Evolutionary conservation across 2,329 filamentous ascomycete species (phyloP), one percentile per base, ranked within the genome.

Genomic region (Talaromyces atroroseus): DNA sequence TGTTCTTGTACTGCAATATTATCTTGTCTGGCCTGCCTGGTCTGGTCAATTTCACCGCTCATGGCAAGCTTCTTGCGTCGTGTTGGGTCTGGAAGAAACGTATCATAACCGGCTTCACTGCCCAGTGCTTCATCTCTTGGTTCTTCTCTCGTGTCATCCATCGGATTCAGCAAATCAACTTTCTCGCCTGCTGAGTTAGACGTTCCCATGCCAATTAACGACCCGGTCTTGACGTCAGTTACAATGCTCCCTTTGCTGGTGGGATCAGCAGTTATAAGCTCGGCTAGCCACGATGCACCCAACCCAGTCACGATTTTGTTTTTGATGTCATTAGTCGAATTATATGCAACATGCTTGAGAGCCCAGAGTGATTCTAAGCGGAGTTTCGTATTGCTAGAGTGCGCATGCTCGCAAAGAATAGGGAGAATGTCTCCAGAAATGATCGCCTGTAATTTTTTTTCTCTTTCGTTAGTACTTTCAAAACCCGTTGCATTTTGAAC

Each of bases 281-380:
- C 85, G 59, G 92, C 81, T 12, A 97, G 80, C 89, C 90, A 96
- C 11, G 83, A 84, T 0, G 89, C 82, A 8, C 85, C 86, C 3
- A 97, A 79, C 65, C 89, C 85, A 50, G 92, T 85, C 12, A 97
- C 75, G 58, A 90, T 90, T 49, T 82, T 81, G 65, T 87, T 87
- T 72, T 94, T 95, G 62, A 89, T 77, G 12, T 87, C 82, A 46
- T 87, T 84, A 18, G 82, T 81, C 5, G 88, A 83, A 21, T 84
- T 85, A 60, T 88, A 82, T 2, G 95, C 87, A 50, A 96, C 81
- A 72, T 97, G 90, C 68, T 97, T 97, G 57, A 99, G 76, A 5
- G 91, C 90, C 92, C 94, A 99, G 1, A 99, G 74, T 21, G 92
- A 91, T 64, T 94, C 91, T 24, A 95, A 79, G 23, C 90, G 84